Percentiles rank a stretch among this genome's conserved stretches.
phyloP scores from a whole-genome alignment of 768 basidiomycete genomes.

The Suillus placidus region DNA sequence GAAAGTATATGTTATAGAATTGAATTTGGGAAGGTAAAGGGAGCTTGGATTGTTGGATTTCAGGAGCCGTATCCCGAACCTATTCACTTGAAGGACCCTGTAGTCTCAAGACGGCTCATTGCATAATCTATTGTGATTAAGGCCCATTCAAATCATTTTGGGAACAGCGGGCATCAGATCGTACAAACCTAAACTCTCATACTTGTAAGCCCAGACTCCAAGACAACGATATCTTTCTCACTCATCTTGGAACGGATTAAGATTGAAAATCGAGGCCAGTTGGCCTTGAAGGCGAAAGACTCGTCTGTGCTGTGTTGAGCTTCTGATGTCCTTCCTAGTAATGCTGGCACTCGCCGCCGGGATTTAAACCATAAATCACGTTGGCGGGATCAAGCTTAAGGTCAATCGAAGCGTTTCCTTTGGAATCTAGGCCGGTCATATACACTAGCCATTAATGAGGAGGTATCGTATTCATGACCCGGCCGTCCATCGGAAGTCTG shows the following conservation, averaged over 20 bases:
- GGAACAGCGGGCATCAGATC: not conserved
- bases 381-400: not conserved
- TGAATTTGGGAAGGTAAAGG: not conserved
- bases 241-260: not conserved
- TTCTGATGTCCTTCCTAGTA: not conserved
- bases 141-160: not conserved
- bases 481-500: not conserved
- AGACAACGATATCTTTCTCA: not conserved
- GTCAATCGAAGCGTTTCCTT: not conserved
- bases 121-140: not conserved
- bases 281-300: not conserved
- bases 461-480: not conserved
- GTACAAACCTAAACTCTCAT: not conserved
- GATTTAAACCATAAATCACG: not conserved
- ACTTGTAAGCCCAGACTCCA: not conserved
- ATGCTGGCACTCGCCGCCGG: not conserved
- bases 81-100: not conserved
- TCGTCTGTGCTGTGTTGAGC: not conserved
- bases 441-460: not conserved
- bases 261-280: not conserved
- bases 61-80: not conserved
- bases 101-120: not conserved
- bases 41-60: not conserved
- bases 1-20: not conserved
- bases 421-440: not conserved